Conservation (phyloP, 441 rosid species). For the Brassica balearica region DNA sequence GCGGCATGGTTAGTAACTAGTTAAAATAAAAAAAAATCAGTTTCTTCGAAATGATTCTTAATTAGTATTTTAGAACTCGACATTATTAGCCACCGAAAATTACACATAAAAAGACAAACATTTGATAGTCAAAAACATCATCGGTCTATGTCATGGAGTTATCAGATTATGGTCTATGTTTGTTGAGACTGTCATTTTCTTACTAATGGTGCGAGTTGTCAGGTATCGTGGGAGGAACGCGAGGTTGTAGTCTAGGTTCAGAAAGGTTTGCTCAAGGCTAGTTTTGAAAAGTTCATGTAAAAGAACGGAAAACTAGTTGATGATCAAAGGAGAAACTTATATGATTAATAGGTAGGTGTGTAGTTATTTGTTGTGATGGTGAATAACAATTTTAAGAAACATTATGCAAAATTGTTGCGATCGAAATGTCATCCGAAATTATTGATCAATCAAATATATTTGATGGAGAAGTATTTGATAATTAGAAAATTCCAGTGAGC, state of each 20-base stretch:
- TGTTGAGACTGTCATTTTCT: not conserved
- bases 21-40: not conserved
- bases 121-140: not conserved
- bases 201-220: not conserved
- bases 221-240: not conserved
- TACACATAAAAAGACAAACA: not conserved
- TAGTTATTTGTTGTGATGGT: not conserved
- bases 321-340: not conserved
- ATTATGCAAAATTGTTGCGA: constrained; percentile 1
- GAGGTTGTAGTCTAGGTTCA: not conserved
- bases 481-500: constrained; percentile 24
- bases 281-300: not conserved
- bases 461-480: constrained; percentile 12
- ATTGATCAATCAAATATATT: constrained; percentile 5
- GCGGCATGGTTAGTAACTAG: not conserved
- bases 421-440: not conserved
- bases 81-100: not conserved
- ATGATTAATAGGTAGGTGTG: not conserved
- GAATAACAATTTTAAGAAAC: not conserved
- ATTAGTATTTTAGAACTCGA: not conserved
- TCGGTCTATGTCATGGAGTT: not conserved
- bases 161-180: constrained; percentile 9
- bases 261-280: not conserved
- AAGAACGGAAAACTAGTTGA: not conserved
- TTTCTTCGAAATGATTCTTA: constrained; percentile 4